Evolutionary conservation across 2,329 filamentous ascomycete genomes (phyloP), one percentile per base, ranked within the genome.

Genomic region (Penicillium paneum): DNA sequence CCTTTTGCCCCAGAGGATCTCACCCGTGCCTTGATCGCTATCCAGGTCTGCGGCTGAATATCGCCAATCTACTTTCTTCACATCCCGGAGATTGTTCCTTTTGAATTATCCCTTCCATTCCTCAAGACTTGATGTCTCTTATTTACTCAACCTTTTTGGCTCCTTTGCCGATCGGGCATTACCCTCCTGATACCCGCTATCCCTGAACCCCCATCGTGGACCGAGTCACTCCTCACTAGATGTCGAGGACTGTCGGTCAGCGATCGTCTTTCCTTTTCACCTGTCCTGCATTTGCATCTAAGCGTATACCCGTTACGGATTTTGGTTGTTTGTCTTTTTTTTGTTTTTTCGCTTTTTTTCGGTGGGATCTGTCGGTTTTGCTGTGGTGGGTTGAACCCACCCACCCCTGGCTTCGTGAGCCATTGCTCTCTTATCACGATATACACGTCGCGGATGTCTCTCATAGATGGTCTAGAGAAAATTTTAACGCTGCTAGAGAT

Each of bases 1-100:
- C 69, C 71, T 3, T 72, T 74, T 46, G 55, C 66, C 15, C 69
- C 72, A 8, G 67, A 74, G 7, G 68, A 74, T 58, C 62, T 74
- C 60, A 59, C 65, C 28, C 67, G 69, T 51, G 72, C 72, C 55
- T 67, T 74, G 67, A 67, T 64, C 61, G 69, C 71, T 48, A 66
- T 74, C 47, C 68, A 69, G 55, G 64, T 73, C 51, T 70, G 64
- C 60, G 60, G 56, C 8, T 52, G 29, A 52, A 32, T 12, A n/a
- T 42, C 43, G 34, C 42, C 45, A 38, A 29, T 38, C 24, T 56
- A 46, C 47, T 47, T 51, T 49, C 50, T 56, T 49, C 52, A 57
- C 40, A 54, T 63, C 60, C 58, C 38, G 58, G 60, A 57, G 60
- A 65, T 61, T 43, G 48, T 57, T 52, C 34, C 40, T 57, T 53